Evolutionary conservation across 2,329 filamentous ascomycete species (phyloP), one percentile per base, ranked within the genome.

Genomic region (Chaetothyriales sp.): DNA sequence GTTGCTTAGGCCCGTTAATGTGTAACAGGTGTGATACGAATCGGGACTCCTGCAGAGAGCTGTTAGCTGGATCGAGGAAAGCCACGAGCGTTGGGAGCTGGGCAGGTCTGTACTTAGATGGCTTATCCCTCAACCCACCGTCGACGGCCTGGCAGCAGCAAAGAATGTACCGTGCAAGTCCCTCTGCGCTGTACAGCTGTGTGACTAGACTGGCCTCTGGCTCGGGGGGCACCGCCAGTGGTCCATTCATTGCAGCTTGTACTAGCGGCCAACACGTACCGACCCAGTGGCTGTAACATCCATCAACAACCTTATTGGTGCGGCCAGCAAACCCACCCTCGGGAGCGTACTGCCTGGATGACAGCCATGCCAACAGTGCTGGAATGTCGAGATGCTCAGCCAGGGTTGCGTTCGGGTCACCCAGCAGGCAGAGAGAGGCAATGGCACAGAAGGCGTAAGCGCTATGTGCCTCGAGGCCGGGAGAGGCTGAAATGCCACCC

Each of bases 201-300:
- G 64, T 60, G 19, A 19, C 45, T 12, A 48, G 18, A 12, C 32
- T 19, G 7, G 25, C 46, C 6, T 43, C 25, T 12, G 15, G 42
- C 18, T 43, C 54, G 19, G 55, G 54, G 26, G 58, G 49, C 44
- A 59, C 56, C 49, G 59, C 55, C 49, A 66, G 67, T 50, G 73
- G 71, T 25, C 76, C 78, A 58, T 77, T 76, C 52, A 92, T 69
- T 50, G 82, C 82, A 51, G 86, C 86, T 70, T 95, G 84, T 59
- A 96, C 74, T 57, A 98, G 70, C 45, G 90, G 83, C 86, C 89
- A 98, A 70, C 89, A 96, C 50, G 84, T 85, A 50, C 92, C 92
- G 32, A 95, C 84, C 92, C 92, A 98, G 68, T 95, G 90, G 65
- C 86, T 94, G 71, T 98, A 98, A 70, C 92, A 98, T 45, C 90